Percentiles rank a stretch among this genome's conserved stretches.
These are phyloP conservation scores for Fusarium camptoceras DNA, from an alignment of 2,329 filamentous ascomycete genomes.

Conservation along the genomic window DNA sequence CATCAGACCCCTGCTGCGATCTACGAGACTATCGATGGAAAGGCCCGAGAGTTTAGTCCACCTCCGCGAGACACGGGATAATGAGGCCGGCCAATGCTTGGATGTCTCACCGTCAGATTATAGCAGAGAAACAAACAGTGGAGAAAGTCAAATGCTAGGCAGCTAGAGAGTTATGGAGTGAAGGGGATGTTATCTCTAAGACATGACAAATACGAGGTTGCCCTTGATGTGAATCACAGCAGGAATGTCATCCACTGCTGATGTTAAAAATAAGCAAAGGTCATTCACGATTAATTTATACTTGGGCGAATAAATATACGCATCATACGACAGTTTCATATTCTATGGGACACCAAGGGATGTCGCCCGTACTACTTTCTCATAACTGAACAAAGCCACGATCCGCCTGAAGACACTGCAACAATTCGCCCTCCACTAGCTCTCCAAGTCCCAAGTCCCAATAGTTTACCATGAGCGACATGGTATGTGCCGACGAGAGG, in stretches of 20 bases:
- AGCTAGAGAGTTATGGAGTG: rapidly evolving
- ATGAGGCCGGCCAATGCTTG: background rate
- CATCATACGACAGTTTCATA: background rate
- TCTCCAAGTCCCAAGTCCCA: constrained; percentile 51
- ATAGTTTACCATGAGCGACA: constrained; percentile 43
- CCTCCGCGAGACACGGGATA: background rate
- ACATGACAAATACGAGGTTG: background rate
- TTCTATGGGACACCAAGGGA: background rate
- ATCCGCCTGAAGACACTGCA: constrained; percentile 49
- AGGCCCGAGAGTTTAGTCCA: background rate
- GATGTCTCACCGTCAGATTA: background rate
- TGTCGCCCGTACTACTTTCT: background rate
- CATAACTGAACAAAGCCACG: constrained; percentile 51
- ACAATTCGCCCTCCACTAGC: constrained; percentile 48
- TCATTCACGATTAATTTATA: rapidly evolving
- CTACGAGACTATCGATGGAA: background rate
- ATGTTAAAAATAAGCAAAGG: background rate
- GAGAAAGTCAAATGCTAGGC: background rate
- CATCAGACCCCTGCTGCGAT: background rate
- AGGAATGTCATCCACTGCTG: no score
- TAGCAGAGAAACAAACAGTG: background rate
- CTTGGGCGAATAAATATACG: background rate
- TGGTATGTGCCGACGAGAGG: constrained; percentile 53
- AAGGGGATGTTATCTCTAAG: background rate
- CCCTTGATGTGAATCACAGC: background rate